phyloP scores from a whole-genome alignment of 148 eudicot genomes.

The Amaranthus hypochondriacus region DNA sequence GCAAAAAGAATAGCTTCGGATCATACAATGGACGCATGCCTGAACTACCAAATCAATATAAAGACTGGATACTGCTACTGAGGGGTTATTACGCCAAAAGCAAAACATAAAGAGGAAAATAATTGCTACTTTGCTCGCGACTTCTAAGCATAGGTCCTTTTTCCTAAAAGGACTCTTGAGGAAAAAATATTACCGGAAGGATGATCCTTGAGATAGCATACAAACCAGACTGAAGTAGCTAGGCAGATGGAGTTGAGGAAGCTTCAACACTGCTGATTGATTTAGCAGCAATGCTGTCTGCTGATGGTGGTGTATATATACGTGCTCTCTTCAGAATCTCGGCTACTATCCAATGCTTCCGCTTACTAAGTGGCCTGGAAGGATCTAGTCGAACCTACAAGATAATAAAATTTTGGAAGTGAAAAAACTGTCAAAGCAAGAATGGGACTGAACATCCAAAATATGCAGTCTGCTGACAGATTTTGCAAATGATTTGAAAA shows the following conservation, averaged over 20 bases:
- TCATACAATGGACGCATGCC: not conserved
- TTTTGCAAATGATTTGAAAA: no score
- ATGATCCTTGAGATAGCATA: not conserved
- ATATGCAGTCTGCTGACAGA: no score
- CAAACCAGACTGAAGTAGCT: constrained; percentile 13
- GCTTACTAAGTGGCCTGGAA: constrained; percentile 90
- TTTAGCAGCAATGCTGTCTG: constrained; percentile 23
- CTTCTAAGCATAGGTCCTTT: not conserved
- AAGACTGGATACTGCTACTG: not conserved
- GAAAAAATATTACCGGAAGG: not conserved
- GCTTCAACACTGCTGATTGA: constrained; percentile 32
- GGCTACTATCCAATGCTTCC: constrained; percentile 77
- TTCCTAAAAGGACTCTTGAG: not conserved
- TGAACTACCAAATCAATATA: not conserved
- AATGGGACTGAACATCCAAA: no score
- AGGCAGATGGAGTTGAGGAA: constrained; percentile 36
- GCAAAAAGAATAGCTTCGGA: not conserved
- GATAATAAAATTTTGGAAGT: constrained; percentile 4
- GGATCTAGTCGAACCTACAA: constrained; percentile 82
- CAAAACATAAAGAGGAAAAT: not conserved
- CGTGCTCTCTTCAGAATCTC: constrained; percentile 88
- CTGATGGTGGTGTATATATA: constrained; percentile 60
- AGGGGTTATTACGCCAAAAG: constrained; percentile 3
- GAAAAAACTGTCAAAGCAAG: no score
- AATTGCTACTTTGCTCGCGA: not conserved